Evolutionary conservation across 225 moss, liverwort and hornwort genomes (phyloP), one percentile per base, ranked within the genome.

Genomic region (Pseudisothecium myosuroides): DNA sequence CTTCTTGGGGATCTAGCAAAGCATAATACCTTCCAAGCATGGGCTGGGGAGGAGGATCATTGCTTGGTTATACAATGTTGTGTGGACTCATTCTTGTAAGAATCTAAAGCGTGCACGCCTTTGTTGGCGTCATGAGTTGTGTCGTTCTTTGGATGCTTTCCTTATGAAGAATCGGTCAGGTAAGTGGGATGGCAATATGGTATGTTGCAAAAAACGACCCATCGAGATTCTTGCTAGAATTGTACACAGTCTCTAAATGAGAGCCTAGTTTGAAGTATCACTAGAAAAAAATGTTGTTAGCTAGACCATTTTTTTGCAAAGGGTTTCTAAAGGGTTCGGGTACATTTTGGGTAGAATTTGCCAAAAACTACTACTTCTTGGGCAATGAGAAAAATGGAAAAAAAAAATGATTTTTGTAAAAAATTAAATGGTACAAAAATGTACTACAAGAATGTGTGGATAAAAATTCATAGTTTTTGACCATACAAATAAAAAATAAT

Each of bases 281-380:
- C 3, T 5, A 2, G 3, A 13, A 50, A 12, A 2, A 50, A 12
- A 34, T 32, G 0, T 2, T 73, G 13, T 10, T 50, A 11, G 10
- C 45, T 45, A 12, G 12, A 21, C 0, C 1, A 50, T 50, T 12
- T 21, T 50, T 74, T 76, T 13, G 34, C 21, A 50, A n/a, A n/a
- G n/a, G n/a, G n/a, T 0, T 3, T 3, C 0, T 22, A 52, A 0
- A 76, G 5, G 21, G 2, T 11, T 47, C 6, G 1, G 5, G 3
- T 34, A 22, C 13, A 76, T 50, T 74, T 29, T 1, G 11, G 1
- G 4, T 0, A 47, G 0, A 17, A 47, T 11, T 49, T 49, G 13
- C 50, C 5, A 12, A 20, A 13, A 76, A 21, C 7, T 76, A 20
- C 7, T 50, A 34, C 2, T 21, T 76, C 0, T 76, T 8, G 8